Percentiles rank a stretch among this genome's conserved stretches.
These are phyloP conservation scores for Didymella lethalis DNA, from an alignment of 2,329 filamentous ascomycete genomes.

Conservation along the genomic window DNA sequence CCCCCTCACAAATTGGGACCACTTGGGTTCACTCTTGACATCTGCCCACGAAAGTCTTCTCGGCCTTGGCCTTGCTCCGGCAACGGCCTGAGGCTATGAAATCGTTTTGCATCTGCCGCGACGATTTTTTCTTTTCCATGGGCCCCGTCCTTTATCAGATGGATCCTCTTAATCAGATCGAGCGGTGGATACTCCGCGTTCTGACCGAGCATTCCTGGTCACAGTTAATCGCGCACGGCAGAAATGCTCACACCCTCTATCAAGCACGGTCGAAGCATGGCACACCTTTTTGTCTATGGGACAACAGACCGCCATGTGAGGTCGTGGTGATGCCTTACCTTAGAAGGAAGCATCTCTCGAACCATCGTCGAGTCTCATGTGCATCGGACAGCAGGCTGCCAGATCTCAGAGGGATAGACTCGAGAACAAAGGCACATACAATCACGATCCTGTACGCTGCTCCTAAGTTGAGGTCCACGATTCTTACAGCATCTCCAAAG, in stretches of 20 bases:
- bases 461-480: neutral
- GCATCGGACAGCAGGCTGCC: neutral
- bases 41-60: conserved; percentile 8
- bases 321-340: neutral
- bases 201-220: conserved; percentile 4
- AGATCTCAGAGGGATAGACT: neutral
- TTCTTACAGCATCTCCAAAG: neutral
- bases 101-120: conserved; percentile 14
- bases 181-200: conserved; percentile 4
- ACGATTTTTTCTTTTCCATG: conserved; percentile 13
- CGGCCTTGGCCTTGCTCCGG: conserved; percentile 14
- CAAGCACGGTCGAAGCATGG: neutral
- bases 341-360: neutral
- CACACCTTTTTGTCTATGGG: neutral
- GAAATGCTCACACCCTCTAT: neutral
- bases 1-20: conserved; percentile 30
- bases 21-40: conserved; percentile 21
- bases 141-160: conserved; percentile 13
- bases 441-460: neutral
- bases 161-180: conserved; percentile 13
- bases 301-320: neutral
- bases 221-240: neutral
- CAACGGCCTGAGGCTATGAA: conserved; percentile 19
- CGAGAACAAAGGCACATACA: neutral
- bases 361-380: neutral